phyloP scores from a whole-genome alignment of 192 early-diverging fungal genomes.

The Coemansia sp. region DNA sequence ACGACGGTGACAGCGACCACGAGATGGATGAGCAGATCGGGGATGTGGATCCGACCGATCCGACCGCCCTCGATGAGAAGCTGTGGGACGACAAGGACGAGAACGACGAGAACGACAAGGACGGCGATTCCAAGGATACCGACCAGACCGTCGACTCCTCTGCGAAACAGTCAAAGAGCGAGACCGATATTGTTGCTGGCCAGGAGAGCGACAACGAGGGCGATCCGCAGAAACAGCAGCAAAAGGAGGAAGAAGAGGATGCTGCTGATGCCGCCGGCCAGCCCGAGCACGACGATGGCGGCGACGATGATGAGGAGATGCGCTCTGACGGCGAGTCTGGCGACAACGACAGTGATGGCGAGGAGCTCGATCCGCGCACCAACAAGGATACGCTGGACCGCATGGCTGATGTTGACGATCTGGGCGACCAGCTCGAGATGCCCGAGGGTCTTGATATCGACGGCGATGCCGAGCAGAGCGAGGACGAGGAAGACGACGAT shows the following conservation, averaged over 20 bases:
- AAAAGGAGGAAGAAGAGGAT: constrained; percentile 14
- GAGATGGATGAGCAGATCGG: constrained; percentile 89
- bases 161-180: constrained; percentile 40
- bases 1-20: constrained; percentile 71
- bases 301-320: constrained; percentile 44
- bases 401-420: constrained; percentile 56
- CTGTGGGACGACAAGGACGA: constrained; percentile 88
- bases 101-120: constrained; percentile 36
- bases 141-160: constrained; percentile 57
- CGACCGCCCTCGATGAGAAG: constrained; percentile 92
- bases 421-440: constrained; percentile 59
- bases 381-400: constrained; percentile 51
- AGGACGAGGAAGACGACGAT: constrained; percentile 53
- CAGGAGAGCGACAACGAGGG: constrained; percentile 33
- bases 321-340: constrained; percentile 38
- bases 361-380: constrained; percentile 56
- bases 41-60: constrained; percentile 82
- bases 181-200: constrained; percentile 52
- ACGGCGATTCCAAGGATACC: constrained; percentile 46
- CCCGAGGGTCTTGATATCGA: constrained; percentile 63
- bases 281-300: constrained; percentile 51
- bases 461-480: constrained; percentile 35
- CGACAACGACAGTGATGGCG: constrained; percentile 52
- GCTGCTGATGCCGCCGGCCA: constrained; percentile 41
- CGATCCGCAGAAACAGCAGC: not conserved